Conservation (phyloP, 257 asterid genomes). For the Oldenlandia corymbosa region DNA sequence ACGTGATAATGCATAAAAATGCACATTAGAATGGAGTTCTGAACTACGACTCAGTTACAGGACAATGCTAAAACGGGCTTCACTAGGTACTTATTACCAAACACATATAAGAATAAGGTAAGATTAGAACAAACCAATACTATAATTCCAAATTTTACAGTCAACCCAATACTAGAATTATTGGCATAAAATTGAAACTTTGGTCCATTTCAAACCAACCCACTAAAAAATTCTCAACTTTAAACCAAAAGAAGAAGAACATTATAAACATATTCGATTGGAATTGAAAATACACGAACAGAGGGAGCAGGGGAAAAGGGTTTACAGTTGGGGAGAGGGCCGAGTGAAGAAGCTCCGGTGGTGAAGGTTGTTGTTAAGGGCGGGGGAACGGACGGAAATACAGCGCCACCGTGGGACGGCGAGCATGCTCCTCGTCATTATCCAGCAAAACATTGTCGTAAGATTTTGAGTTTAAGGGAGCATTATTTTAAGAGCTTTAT, state of each 20-base stretch:
- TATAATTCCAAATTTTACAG: not conserved
- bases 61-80: not conserved
- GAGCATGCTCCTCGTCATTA: slow-evolving; percentile 55
- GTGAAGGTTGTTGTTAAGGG: slow-evolving; percentile 36
- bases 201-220: not conserved
- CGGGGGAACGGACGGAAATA: slow-evolving; percentile 38
- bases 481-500: not conserved
- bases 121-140: not conserved
- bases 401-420: slow-evolving; percentile 60
- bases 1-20: not conserved
- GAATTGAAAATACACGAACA: not conserved
- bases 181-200: slow-evolving; percentile 3
- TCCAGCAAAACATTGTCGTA: slow-evolving; percentile 27
- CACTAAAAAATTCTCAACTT: not conserved
- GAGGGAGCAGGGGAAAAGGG: slow-evolving; percentile 3
- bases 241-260: not conserved
- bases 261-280: not conserved
- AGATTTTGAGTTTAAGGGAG: not conserved
- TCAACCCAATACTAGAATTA: not conserved
- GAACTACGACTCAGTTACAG: not conserved
- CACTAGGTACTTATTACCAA: not conserved
- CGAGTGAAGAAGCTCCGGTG: slow-evolving; percentile 27
- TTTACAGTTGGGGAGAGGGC: slow-evolving; percentile 24
- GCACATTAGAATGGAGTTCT: too few relatives aligned
- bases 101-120: not conserved